phyloP scores from a whole-genome alignment of 1,284 basidiomycete species.

The Stereum hirsutum region DNA sequence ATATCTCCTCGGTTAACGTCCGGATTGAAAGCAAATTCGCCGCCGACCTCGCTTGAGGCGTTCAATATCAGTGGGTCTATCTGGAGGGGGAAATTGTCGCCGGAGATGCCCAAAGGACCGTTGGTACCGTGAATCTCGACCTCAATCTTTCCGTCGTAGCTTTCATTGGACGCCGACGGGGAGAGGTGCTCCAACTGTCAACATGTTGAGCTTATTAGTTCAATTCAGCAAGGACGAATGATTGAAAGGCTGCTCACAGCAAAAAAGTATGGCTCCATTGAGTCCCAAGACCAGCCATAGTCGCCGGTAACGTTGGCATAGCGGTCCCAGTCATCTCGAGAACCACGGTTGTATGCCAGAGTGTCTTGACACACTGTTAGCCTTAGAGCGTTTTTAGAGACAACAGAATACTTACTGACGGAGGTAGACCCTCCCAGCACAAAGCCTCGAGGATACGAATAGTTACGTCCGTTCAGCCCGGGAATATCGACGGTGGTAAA shows the following conservation, averaged over 20 bases:
- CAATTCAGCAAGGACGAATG: background rate
- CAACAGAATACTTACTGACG: too few relatives aligned
- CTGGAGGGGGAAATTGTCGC: slow-evolving; percentile 16
- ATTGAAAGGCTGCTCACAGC: background rate
- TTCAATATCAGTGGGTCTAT: slow-evolving; percentile 17
- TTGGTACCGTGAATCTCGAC: slow-evolving; percentile 19
- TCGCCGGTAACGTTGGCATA: slow-evolving; percentile 28
- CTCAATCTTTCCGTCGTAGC: slow-evolving; percentile 21
- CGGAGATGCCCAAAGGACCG: slow-evolving; percentile 23
- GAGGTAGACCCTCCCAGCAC: too few relatives aligned
- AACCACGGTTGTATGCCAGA: slow-evolving; percentile 31
- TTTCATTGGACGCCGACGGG: slow-evolving; percentile 19
- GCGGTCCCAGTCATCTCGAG: slow-evolving; percentile 29
- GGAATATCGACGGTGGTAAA: too few relatives aligned
- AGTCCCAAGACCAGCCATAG: slow-evolving; percentile 30
- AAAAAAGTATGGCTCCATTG: slow-evolving; percentile 23
- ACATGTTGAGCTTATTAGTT: background rate
- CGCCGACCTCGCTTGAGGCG: slow-evolving; percentile 12
- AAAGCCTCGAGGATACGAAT: too few relatives aligned
- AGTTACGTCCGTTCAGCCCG: too few relatives aligned
- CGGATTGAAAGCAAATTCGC: slow-evolving; percentile 19
- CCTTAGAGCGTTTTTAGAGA: too few relatives aligned
- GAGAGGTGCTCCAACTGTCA: slow-evolving; percentile 21
- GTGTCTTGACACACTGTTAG: slow-evolving; percentile 23
- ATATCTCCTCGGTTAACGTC: slow-evolving; percentile 25